Evolutionary conservation across 345 rosid species (phyloP).

Genomic region (Sisymbrium irio): DNA sequence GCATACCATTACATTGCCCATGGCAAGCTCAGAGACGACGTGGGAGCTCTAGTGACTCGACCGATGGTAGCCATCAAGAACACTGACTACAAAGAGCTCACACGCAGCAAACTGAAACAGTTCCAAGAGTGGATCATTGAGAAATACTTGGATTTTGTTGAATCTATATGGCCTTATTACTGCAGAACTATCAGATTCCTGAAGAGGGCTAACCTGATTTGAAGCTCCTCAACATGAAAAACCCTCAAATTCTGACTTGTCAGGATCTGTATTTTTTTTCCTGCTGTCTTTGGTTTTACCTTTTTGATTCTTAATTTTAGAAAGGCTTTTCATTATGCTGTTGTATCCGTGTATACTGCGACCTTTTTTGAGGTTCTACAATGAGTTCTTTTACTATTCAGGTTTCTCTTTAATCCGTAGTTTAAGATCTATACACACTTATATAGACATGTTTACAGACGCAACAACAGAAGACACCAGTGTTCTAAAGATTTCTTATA

Average conservation of each 20-base stretch:
- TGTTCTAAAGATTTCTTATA: neutral
- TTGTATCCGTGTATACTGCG: constrained; percentile 28
- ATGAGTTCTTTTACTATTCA: constrained; percentile 16
- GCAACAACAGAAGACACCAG: constrained; percentile 6
- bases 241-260: constrained; percentile 20
- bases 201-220: constrained; percentile 84
- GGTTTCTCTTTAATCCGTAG: neutral
- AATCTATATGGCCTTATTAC: constrained; percentile 91
- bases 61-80: constrained; percentile 61
- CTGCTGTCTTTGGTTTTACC: constrained; percentile 6
- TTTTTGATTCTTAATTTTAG: constrained; percentile 26
- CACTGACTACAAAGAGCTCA: constrained; percentile 58
- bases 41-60: constrained; percentile 45
- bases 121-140: constrained; percentile 63
- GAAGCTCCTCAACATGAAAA: constrained; percentile 9
- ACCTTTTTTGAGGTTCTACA: constrained; percentile 32
- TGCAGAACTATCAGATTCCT: constrained; percentile 92
- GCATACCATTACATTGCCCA: constrained; percentile 47
- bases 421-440: constrained; percentile 4
- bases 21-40: constrained; percentile 67
- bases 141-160: constrained; percentile 71
- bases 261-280: constrained; percentile 7
- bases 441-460: neutral
- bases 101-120: constrained; percentile 50
- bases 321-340: constrained; percentile 30